Percentiles rank a stretch among this genome's conserved stretches.
phyloP scores from a whole-genome alignment of 345 rosid species.

The Psidium guajava region DNA sequence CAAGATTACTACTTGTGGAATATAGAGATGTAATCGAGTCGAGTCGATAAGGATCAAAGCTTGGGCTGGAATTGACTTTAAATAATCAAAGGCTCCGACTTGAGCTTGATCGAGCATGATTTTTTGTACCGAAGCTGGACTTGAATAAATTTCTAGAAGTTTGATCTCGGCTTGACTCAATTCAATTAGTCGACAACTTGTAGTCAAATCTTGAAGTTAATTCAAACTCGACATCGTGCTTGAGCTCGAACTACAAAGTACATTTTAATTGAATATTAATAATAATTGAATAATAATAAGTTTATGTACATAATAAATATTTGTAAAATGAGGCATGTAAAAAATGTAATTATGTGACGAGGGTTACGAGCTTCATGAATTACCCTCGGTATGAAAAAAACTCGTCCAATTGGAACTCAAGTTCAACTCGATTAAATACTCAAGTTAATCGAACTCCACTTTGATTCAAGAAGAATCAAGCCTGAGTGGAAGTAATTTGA shows the following conservation, averaged over 20 bases:
- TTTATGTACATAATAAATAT: fast-evolving
- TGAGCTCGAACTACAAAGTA: not conserved
- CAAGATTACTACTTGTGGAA: not conserved
- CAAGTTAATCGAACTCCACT: not conserved
- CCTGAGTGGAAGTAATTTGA: fast-evolving
- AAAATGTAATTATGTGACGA: not conserved
- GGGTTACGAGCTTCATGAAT: not conserved
- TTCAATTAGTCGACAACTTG: not conserved
- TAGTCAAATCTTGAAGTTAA: fast-evolving
- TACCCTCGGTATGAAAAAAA: too few relatives aligned
- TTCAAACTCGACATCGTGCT: not conserved
- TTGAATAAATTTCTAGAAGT: not conserved
- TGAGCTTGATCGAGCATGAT: not conserved
- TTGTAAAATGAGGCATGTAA: not conserved
- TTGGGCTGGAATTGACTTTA: not conserved
- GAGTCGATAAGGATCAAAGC: not conserved
- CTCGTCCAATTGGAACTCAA: not conserved
- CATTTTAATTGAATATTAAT: not conserved
- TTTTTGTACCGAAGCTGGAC: fast-evolving
- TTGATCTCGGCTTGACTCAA: not conserved
- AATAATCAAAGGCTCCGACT: not conserved
- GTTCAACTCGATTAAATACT: not conserved
- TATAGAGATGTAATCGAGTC: not conserved
- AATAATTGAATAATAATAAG: not conserved
- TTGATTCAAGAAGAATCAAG: not conserved